A percentile compares a stretch with the other conserved stretches of the same genome.
Conservation (phyloP, 2,329 filamentous ascomycete genomes). For the Aspergillus pseudonomiae region DNA sequence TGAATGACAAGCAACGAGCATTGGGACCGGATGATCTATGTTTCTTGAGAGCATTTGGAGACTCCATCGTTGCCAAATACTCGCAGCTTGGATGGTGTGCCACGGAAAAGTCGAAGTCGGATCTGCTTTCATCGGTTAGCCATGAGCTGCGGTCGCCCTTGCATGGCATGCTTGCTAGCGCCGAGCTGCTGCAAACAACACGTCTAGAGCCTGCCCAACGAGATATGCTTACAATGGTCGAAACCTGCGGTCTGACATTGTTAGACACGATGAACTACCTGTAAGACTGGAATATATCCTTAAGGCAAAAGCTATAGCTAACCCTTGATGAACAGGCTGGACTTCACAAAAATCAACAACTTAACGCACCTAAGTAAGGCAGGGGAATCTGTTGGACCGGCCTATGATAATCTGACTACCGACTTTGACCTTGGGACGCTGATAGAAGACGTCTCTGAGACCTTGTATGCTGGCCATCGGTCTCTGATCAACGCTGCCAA, state of each 20-base stretch:
- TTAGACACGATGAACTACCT: constrained; percentile 51
- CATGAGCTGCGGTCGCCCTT: constrained; percentile 55
- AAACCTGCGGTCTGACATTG: constrained; percentile 54
- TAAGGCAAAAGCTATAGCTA: background rate
- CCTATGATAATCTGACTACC: constrained; percentile 28
- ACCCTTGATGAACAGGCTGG: constrained; percentile 24
- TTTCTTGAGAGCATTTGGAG: constrained; percentile 40
- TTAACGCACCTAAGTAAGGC: constrained; percentile 22
- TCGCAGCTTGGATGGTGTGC: constrained; percentile 36
- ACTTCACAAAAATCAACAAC: constrained; percentile 42
- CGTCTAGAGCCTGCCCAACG: constrained; percentile 43
- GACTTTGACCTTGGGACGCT: constrained; percentile 37
- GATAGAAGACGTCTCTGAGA: constrained; percentile 34
- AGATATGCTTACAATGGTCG: constrained; percentile 52
- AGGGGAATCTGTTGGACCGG: constrained; percentile 4
- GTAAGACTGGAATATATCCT: constrained; percentile 18
- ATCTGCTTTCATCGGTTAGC: constrained; percentile 56
- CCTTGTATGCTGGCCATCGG: constrained; percentile 32
- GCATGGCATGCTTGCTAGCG: constrained; percentile 53
- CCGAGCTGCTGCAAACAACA: constrained; percentile 54
- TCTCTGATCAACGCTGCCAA: constrained; percentile 16
- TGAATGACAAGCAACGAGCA: constrained; percentile 20
- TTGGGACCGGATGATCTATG: constrained; percentile 33
- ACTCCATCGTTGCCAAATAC: constrained; percentile 39
- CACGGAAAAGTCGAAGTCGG: constrained; percentile 52